These are phyloP conservation scores for Maudiozyma bulderi DNA, from an alignment of 805 yeast genomes.

Conservation along the genomic window DNA sequence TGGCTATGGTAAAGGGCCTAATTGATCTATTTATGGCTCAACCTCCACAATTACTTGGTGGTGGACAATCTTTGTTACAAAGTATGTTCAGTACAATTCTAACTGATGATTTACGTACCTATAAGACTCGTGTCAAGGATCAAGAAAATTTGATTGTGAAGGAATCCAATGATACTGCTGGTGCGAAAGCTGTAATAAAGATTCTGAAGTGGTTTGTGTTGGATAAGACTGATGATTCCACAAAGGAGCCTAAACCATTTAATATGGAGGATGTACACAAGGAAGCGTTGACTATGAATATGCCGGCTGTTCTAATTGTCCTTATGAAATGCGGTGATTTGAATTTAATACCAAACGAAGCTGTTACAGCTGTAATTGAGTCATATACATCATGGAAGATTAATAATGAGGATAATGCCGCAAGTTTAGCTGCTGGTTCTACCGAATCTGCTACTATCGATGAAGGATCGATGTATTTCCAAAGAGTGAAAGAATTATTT, in stretches of 20 bases:
- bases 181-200: slow-evolving; percentile 20
- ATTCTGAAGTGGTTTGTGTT: slow-evolving; percentile 26
- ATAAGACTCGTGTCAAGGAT: slow-evolving; percentile 42
- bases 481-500: slow-evolving; percentile 51
- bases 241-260: slow-evolving; percentile 10
- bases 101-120: slow-evolving; percentile 63
- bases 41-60: slow-evolving; percentile 37
- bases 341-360: slow-evolving; percentile 13
- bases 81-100: slow-evolving; percentile 62
- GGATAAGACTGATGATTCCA: slow-evolving; percentile 17
- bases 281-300: slow-evolving; percentile 22
- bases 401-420: background rate
- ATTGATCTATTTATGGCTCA: slow-evolving; percentile 78
- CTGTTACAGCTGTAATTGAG: slow-evolving; percentile 22
- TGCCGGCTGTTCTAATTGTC: slow-evolving; percentile 21
- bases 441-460: background rate
- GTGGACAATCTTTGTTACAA: slow-evolving; percentile 60
- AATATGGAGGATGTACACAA: slow-evolving; percentile 25
- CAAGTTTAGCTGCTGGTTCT: background rate
- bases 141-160: slow-evolving; percentile 33
- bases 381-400: slow-evolving; percentile 24
- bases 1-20: slow-evolving; percentile 67
- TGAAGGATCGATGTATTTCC: slow-evolving; percentile 35
- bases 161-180: slow-evolving; percentile 9
- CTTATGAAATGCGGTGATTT: slow-evolving; percentile 18